Base-by-base conservation (phyloP, 176 grass and related monocot species). In the Aegilops umbellulata region DNA sequence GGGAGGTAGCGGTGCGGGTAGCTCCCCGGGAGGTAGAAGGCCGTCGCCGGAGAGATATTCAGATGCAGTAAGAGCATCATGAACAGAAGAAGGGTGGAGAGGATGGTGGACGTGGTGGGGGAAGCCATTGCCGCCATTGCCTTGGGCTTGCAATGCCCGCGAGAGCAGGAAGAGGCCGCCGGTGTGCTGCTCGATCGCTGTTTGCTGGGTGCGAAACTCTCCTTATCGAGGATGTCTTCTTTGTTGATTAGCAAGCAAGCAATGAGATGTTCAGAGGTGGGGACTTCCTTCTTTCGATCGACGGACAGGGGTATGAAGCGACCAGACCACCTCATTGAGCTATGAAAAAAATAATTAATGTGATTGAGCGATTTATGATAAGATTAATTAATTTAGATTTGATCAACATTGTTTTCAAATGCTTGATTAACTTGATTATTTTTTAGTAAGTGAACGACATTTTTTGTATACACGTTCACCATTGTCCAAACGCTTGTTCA, bases 21-120 rank as follows among this genome's bases (percentile, higher is more conserved):
- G 82, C 82, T 95, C 2, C 93, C 93, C 0, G 88, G 93, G 69
- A 95, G 90, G 80, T 92, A 95, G 86, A 95, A 92, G 14, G 87
- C 90, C 3, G 66, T 42, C 22, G 41, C 41, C 35, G 79, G 81
- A 58, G 47, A 65, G 16, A 69, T 75, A 12, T 39, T 25, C 1
- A 29, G n/a, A 12, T 78, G 65, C 7, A 80, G 29, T 9, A 79
- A 5, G 17, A 94, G 19, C 14, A 69, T 1, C 14, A 75, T 1
- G 34, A 83, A 30, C 15, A 83, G 58, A 36, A 94, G n/a, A 47
- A 94, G n/a, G 51, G 61, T 11, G 66, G 35, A 10, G 19, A 79
- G 14, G 65, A 71, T n/a, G n/a, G n/a, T n/a, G n/a, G n/a, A n/a
- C n/a, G n/a, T 65, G 36, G 46, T 25, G 4, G 16, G 39, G 44